Conservation (phyloP, 495 filamentous ascomycete species). For the Cudoniella acicularis region DNA sequence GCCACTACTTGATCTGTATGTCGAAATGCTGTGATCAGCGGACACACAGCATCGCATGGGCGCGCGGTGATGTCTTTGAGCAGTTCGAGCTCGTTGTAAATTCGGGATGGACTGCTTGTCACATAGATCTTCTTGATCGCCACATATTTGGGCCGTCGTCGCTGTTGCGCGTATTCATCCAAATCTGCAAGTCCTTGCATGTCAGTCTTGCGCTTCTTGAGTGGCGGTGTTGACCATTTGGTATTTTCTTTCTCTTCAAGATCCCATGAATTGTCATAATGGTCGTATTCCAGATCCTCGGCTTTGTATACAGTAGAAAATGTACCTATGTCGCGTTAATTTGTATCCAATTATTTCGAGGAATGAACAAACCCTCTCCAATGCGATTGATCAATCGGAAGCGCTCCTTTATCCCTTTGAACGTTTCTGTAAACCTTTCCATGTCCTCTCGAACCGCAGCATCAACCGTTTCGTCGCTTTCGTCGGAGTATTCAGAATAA, state of each 20-base stretch:
- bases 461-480: constrained; percentile 62
- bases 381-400: constrained; percentile 95
- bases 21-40: constrained; percentile 93
- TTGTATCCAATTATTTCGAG: constrained; percentile 3
- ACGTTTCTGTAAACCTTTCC: constrained; percentile 72
- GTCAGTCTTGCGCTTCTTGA: constrained; percentile 38
- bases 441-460: constrained; percentile 78
- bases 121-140: constrained; percentile 99
- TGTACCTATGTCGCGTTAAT: constrained; percentile 56
- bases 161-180: constrained; percentile 24
- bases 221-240: constrained; percentile 59
- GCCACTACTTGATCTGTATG: constrained; percentile 92
- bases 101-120: constrained; percentile 86
- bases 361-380: constrained; percentile 69
- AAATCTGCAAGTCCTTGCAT: constrained; percentile 6
- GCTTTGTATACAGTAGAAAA: constrained; percentile 99
- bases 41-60: constrained; percentile 79
- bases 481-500: constrained; percentile 46
- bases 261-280: constrained; percentile 87
- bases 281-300: constrained; percentile 86
- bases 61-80: constrained; percentile 90
- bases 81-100: constrained; percentile 94
- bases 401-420: constrained; percentile 73
- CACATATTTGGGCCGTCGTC: constrained; percentile 67
- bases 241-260: constrained; percentile 57